phyloP scores from a whole-genome alignment of 2,329 filamentous ascomycete species.

The Kalmusia sp. region DNA sequence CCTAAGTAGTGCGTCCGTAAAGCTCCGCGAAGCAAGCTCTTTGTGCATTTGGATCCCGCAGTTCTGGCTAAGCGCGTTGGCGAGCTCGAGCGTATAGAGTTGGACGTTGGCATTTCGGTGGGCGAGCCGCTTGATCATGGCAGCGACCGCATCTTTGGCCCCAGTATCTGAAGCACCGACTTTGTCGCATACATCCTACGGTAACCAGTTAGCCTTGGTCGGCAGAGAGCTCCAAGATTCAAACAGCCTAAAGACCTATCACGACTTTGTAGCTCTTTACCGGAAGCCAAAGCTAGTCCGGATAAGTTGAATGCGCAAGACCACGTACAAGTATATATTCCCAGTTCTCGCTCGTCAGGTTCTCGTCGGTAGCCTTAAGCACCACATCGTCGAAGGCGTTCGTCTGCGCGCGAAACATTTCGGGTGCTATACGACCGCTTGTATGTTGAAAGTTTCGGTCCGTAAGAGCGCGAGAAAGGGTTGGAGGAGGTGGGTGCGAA shows the following conservation, averaged over 20 bases:
- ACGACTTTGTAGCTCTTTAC: not conserved
- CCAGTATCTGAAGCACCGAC: slow-evolving; percentile 60
- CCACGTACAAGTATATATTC: slow-evolving; percentile 67
- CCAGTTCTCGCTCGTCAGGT: slow-evolving; percentile 85
- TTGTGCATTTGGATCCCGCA: slow-evolving; percentile 86
- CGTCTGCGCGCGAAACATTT: slow-evolving; percentile 62
- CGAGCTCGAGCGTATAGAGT: slow-evolving; percentile 89
- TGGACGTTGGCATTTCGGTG: slow-evolving; percentile 97
- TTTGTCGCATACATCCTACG: slow-evolving; percentile 67
- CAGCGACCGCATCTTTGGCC: slow-evolving; percentile 84
- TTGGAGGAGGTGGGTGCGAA: slow-evolving; percentile 3
- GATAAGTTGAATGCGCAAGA: no score
- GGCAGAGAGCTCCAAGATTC: not conserved
- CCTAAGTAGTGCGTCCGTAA: slow-evolving; percentile 90
- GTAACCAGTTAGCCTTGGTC: slow-evolving; percentile 17
- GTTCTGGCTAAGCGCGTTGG: slow-evolving; percentile 90
- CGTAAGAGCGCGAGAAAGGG: not conserved
- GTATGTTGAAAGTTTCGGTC: not conserved
- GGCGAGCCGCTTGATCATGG: slow-evolving; percentile 88
- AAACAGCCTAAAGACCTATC: not conserved
- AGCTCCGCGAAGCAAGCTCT: slow-evolving; percentile 87
- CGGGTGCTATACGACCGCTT: slow-evolving; percentile 15
- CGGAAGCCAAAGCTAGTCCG: no score
- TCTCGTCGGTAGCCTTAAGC: slow-evolving; percentile 93
- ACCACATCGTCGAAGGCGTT: slow-evolving; percentile 76